These are phyloP conservation scores for Blattamonas nauphoetae DNA, from an alignment of 78 protist species.

Conservation along the genomic window DNA sequence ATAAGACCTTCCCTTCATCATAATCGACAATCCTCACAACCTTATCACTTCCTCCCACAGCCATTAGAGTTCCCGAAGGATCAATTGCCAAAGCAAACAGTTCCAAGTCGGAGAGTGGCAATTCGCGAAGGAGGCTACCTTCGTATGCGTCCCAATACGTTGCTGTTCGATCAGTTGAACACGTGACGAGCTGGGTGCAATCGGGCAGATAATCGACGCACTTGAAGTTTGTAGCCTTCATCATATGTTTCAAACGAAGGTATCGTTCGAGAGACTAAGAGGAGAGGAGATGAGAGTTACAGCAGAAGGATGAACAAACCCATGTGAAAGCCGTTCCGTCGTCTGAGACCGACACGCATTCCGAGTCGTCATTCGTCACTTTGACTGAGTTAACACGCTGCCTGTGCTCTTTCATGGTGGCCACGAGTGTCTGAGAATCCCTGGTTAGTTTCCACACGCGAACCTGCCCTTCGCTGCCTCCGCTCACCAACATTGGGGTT, in stretches of 20 bases:
- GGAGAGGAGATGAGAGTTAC: too few relatives aligned
- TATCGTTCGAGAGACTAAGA: too few relatives aligned
- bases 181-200: background rate
- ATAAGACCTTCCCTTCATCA: background rate
- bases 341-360: background rate
- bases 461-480: conserved; percentile 7
- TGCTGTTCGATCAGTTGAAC: background rate
- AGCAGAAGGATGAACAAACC: background rate
- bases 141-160: background rate
- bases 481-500: background rate
- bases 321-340: background rate
- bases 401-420: background rate
- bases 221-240: background rate
- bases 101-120: background rate
- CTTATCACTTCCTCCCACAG: background rate
- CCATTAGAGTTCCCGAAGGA: background rate
- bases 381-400: background rate
- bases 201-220: background rate
- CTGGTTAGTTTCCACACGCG: background rate
- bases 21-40: background rate
- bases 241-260: background rate
- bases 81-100: background rate
- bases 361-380: background rate
- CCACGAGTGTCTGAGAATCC: background rate
- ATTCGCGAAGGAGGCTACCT: background rate